phyloP scores from a whole-genome alignment of 805 yeast species.

The Candida cerambycidarum region DNA sequence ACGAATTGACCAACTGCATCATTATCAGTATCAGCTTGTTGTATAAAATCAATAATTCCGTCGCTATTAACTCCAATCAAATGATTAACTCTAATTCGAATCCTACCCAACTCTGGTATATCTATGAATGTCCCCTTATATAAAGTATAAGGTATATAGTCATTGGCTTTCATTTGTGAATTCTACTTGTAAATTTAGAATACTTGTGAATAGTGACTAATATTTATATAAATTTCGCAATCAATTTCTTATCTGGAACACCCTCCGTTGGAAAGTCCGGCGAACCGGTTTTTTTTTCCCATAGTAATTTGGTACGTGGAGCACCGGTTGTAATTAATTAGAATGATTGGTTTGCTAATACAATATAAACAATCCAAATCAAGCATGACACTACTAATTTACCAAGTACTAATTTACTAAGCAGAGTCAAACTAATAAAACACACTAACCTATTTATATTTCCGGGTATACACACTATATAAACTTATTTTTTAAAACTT shows the following conservation, averaged over 20 bases:
- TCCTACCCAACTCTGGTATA: slow-evolving; percentile 57
- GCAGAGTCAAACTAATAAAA: background rate
- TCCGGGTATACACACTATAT: slow-evolving; percentile 8
- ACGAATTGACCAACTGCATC: slow-evolving; percentile 7
- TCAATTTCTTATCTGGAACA: background rate
- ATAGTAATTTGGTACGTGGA: too few species aligned
- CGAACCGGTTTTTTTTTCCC: background rate
- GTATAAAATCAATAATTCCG: slow-evolving; percentile 53
- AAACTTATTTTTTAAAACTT: background rate
- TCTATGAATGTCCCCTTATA: slow-evolving; percentile 74
- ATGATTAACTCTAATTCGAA: slow-evolving; percentile 57
- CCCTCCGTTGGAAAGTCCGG: slow-evolving; percentile 7
- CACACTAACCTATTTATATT: slow-evolving; percentile 6
- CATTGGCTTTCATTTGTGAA: slow-evolving; percentile 15
- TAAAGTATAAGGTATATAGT: slow-evolving; percentile 36
- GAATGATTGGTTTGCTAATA: too few species aligned
- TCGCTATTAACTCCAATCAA: slow-evolving; percentile 60
- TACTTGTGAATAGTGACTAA: too few species aligned
- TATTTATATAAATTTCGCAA: slow-evolving; percentile 4
- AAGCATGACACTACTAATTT: too few species aligned
- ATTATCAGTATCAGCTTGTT: slow-evolving; percentile 9
- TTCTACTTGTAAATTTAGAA: too few species aligned
- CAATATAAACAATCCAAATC: too few species aligned
- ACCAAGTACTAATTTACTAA: too few species aligned
- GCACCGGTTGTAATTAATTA: too few species aligned